phyloP scores from a whole-genome alignment of 2,329 filamentous ascomycete species.

The Didymella segeticola region DNA sequence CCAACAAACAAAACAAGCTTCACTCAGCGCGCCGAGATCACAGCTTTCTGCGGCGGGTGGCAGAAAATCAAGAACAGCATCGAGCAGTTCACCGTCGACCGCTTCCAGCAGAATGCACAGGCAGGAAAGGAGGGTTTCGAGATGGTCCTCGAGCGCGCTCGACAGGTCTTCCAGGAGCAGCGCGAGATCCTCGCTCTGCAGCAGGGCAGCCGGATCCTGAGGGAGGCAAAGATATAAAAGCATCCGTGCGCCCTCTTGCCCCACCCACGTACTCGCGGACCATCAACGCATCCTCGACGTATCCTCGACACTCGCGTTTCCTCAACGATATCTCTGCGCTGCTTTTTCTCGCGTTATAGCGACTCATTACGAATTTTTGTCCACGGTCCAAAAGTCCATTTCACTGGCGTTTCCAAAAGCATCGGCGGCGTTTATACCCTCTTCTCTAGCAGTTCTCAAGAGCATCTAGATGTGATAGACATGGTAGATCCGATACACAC shows the following conservation, averaged over 20 bases:
- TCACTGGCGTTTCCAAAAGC: conserved; percentile 16
- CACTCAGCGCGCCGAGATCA: conserved; percentile 88
- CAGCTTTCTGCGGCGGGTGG: conserved; percentile 94
- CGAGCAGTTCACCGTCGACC: conserved; percentile 86
- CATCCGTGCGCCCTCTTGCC: not conserved
- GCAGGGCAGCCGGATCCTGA: conserved; percentile 42
- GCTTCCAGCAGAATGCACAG: conserved; percentile 89
- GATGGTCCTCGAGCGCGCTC: conserved; percentile 89
- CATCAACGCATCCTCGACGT: conserved; percentile 4
- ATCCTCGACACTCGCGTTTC: not conserved
- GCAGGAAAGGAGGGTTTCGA: conserved; percentile 96
- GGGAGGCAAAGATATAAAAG: conserved; percentile 42
- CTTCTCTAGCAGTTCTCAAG: not conserved
- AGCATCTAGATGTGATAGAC: conserved; percentile 15
- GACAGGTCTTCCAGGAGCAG: conserved; percentile 90
- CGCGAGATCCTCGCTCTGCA: conserved; percentile 65
- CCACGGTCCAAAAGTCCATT: conserved; percentile 16
- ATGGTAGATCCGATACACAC: conserved; percentile 13
- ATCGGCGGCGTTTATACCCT: conserved; percentile 20
- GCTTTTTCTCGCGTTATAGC: conserved; percentile 10
- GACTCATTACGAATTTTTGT: not conserved
- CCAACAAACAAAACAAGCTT: conserved; percentile 74
- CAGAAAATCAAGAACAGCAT: conserved; percentile 96
- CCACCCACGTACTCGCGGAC: not conserved
- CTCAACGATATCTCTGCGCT: conserved; percentile 6